Conservation (phyloP, 139 green algal species). For the Tetraselmis chui region DNA sequence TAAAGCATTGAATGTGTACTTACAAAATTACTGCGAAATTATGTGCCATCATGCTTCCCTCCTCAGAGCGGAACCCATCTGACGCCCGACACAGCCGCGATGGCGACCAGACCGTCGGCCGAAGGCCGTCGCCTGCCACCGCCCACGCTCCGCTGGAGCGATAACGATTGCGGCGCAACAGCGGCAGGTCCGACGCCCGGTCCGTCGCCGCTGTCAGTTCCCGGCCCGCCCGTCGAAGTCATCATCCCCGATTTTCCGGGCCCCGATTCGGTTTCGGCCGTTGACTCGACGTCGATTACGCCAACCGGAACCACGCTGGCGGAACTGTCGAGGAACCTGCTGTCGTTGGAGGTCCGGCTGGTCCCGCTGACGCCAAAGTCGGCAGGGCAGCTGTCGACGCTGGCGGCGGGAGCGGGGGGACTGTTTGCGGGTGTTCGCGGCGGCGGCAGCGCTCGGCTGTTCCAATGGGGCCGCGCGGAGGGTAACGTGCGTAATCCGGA, state of each 20-base stretch:
- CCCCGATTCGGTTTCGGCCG: too few species aligned
- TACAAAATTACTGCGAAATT: too few species aligned
- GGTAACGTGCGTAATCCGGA: background rate
- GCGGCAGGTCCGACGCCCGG: too few species aligned
- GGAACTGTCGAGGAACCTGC: background rate
- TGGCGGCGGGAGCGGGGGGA: background rate
- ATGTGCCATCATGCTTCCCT: too few species aligned
- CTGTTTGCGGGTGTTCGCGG: background rate
- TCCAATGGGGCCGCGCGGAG: background rate
- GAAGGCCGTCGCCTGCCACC: background rate
- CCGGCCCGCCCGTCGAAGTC: too few species aligned
- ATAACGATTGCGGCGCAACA: too few species aligned
- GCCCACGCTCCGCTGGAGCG: background rate
- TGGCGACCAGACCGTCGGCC: background rate
- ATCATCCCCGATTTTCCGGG: too few species aligned
- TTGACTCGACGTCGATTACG: background rate
- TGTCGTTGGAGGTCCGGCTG: background rate
- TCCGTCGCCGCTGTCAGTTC: background rate
- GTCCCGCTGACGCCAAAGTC: background rate
- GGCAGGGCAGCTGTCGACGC: background rate
- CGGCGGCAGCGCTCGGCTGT: background rate
- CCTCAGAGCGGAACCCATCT: background rate
- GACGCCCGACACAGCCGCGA: background rate
- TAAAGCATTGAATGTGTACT: too few species aligned
- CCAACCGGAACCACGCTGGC: too few species aligned